Evolutionary conservation across 2,329 filamentous ascomycete genomes (phyloP), one percentile per base, ranked within the genome.

Genomic region (Emmonsiellopsis sp.): DNA sequence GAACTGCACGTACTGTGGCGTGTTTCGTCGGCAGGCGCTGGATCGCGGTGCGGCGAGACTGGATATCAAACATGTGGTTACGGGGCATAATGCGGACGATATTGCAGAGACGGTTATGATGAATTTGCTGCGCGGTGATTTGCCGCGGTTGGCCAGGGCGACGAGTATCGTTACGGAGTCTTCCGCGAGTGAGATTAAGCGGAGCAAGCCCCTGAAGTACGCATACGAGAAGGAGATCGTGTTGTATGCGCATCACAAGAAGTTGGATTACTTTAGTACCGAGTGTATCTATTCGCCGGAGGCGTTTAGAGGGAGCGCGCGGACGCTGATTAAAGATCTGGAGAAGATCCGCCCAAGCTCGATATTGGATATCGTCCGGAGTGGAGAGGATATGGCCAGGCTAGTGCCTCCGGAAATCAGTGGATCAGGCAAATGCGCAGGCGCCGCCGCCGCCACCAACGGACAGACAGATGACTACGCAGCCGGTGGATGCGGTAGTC

Each of bases 191-290:
- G 89, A 94, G 56, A 92, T 96, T 60, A 94, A 95, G 74, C 82
- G 93, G 59, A 95, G 88, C 72, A 98, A 98, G 72, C 93, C 93
- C 11, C 78, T 98, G 45, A 97, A 98, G 70, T 98, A 97, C 68
- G 91, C 92, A 1, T 98, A 97, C 66, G 93, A 98, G 68, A 98
- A 98, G 73, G 93, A 98, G 68, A 98, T 98, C 60, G 93, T 98
- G 14, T 78, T 98, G 5, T 98, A 98, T 67, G 93, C 93, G 5
- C 88, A 97, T 66, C 90, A 98, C 75, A 95, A 93, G 71, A 91
- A 91, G 69, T 77, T 98, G 58, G 91, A 97, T 67, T 98, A 98
- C 72, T 98, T 98, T 72, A 95, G 85, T 64, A 98, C 93, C 0
- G 93, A 98, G 72, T 98, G 93, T 75, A 90, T 98, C 56, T 98